Conservation (phyloP, 2,329 filamentous ascomycete species). For the Tolypocladium capitatum region DNA sequence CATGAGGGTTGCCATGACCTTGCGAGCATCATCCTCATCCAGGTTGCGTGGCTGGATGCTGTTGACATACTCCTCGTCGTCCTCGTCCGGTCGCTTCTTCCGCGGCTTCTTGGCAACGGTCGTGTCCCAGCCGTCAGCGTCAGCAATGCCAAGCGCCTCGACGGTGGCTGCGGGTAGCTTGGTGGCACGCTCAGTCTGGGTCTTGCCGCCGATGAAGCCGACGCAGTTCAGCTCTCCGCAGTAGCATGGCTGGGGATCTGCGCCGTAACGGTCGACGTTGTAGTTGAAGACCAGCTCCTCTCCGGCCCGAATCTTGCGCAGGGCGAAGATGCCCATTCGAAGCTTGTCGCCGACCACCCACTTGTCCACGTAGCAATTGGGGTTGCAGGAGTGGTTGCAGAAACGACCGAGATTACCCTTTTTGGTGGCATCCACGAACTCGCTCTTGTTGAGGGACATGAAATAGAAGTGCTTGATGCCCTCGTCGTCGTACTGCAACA, state of each 20-base stretch:
- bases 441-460: slow-evolving; percentile 93
- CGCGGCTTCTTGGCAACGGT: slow-evolving; percentile 78
- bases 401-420: slow-evolving; percentile 93
- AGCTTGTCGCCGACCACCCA: slow-evolving; percentile 97
- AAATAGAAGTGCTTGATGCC: slow-evolving; percentile 99
- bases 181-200: slow-evolving; percentile 88
- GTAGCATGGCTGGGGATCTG: slow-evolving; percentile 93
- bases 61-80: slow-evolving; percentile 92
- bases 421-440: slow-evolving; percentile 96
- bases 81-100: slow-evolving; percentile 83
- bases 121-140: slow-evolving; percentile 84
- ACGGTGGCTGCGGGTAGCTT: slow-evolving; percentile 83
- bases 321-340: slow-evolving; percentile 96
- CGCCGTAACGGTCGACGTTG: slow-evolving; percentile 96
- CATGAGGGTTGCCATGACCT: slow-evolving; percentile 93
- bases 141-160: slow-evolving; percentile 90
- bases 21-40: slow-evolving; percentile 72
- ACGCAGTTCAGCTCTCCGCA: slow-evolving; percentile 91
- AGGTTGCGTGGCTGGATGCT: slow-evolving; percentile 69
- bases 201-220: slow-evolving; percentile 94
- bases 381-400: slow-evolving; percentile 98
- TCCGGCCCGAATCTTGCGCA: slow-evolving; percentile 69
- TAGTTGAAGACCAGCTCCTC: slow-evolving; percentile 99
- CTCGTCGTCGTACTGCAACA: slow-evolving; percentile 86
- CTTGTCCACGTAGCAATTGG: slow-evolving; percentile 98